A percentile compares a stretch with the other conserved stretches of the same genome.
These are phyloP conservation scores for Barbarea vulgaris DNA, from an alignment of 345 rosid species.

Conservation along the genomic window DNA sequence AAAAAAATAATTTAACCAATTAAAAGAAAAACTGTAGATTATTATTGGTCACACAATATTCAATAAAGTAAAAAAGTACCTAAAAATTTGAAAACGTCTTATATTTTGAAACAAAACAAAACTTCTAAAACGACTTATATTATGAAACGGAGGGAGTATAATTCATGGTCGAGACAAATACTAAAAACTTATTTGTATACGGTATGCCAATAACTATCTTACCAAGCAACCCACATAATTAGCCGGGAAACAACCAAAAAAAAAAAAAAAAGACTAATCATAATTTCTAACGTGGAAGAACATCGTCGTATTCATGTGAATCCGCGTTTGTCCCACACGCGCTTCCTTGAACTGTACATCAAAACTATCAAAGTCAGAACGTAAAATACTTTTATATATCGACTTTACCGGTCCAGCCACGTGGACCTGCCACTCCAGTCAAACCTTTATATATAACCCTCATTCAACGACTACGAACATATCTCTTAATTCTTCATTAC, in stretches of 20 bases:
- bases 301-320: conserved; percentile 40
- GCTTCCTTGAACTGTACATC: conserved; percentile 33
- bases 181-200: not conserved
- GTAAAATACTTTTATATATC: not conserved
- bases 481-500: conserved; percentile 33
- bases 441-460: conserved; percentile 33
- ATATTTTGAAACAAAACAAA: too few relatives aligned
- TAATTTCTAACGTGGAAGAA: conserved; percentile 16
- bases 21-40: too few relatives aligned
- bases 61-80: too few relatives aligned
- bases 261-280: not conserved
- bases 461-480: not conserved
- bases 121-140: too few relatives aligned
- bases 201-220: not conserved
- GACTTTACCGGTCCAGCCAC: conserved; percentile 14
- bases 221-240: conserved; percentile 23
- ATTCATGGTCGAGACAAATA: too few relatives aligned
- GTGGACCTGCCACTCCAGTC: conserved; percentile 30
- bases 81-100: too few relatives aligned
- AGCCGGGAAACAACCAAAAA: too few relatives aligned
- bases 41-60: too few relatives aligned
- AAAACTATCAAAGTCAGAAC: conserved; percentile 38
- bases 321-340: conserved; percentile 38
- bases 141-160: too few relatives aligned
- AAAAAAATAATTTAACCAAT: too few relatives aligned